Conservation (phyloP, 2,329 filamentous ascomycete species). For the Tolypocladium paradoxum region DNA sequence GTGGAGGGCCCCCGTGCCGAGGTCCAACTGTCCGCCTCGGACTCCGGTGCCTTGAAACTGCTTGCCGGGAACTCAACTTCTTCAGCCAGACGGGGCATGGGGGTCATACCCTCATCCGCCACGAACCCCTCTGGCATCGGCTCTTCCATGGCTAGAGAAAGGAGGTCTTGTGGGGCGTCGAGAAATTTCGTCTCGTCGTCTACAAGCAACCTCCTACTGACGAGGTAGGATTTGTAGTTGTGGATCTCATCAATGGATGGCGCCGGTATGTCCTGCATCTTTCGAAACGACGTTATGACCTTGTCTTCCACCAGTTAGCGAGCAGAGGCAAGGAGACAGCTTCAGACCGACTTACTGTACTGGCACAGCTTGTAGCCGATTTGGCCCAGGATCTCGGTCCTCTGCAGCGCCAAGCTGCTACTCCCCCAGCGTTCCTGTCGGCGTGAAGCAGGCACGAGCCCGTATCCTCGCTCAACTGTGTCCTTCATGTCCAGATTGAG, state of each 20-base stretch:
- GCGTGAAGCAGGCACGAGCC: constrained; percentile 47
- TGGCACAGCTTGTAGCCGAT: constrained; percentile 57
- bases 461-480: constrained; percentile 32
- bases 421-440: constrained; percentile 43
- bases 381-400: constrained; percentile 48
- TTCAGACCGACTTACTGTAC: constrained; percentile 43
- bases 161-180: constrained; percentile 40
- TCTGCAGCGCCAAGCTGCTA: constrained; percentile 47
- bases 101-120: constrained; percentile 11
- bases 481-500: constrained; percentile 53
- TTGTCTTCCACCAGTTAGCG: constrained; percentile 32
- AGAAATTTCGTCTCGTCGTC: constrained; percentile 51
- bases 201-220: constrained; percentile 41
- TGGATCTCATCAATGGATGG: constrained; percentile 38
- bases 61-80: constrained; percentile 3
- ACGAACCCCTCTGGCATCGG: constrained; percentile 2
- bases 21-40: neutral
- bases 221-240: constrained; percentile 43
- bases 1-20: neutral
- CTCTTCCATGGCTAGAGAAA: constrained; percentile 21
- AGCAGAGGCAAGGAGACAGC: constrained; percentile 2
- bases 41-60: constrained; percentile 1
- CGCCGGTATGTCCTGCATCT: constrained; percentile 35
- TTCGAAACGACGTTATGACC: constrained; percentile 46
- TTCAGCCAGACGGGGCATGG: constrained; percentile 11